phyloP scores from a whole-genome alignment of 1,284 basidiomycete species.

The Cryptococcus floricola region DNA sequence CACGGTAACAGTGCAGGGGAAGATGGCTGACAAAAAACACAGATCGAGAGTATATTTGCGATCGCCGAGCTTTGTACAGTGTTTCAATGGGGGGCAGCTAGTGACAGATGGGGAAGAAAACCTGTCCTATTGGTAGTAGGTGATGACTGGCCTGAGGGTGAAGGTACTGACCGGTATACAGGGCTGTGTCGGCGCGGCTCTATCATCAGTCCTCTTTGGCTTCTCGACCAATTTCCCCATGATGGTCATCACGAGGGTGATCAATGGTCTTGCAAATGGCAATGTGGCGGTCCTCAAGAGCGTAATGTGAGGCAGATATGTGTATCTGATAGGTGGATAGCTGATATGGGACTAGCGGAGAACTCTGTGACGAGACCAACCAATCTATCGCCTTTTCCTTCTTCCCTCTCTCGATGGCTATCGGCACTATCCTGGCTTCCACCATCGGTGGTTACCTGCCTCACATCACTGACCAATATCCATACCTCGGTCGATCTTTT shows the following conservation, averaged over 20 bases:
- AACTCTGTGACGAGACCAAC: conserved; percentile 39
- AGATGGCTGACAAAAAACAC: not conserved
- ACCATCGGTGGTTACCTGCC: conserved; percentile 33
- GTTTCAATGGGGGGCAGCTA: conserved; percentile 37
- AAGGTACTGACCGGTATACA: conserved; percentile 5
- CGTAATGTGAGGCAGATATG: conserved; percentile 19
- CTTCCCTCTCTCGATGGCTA: conserved; percentile 38
- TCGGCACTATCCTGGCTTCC: conserved; percentile 35
- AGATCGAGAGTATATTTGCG: conserved; percentile 40
- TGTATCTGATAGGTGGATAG: not conserved
- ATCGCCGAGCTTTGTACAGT: conserved; percentile 37
- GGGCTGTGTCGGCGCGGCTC: conserved; percentile 30
- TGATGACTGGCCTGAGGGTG: not conserved
- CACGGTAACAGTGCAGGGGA: not conserved
- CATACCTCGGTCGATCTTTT: conserved; percentile 14
- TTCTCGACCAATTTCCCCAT: conserved; percentile 27
- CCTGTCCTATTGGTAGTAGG: conserved; percentile 36
- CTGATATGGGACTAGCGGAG: conserved; percentile 19
- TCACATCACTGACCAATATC: conserved; percentile 9
- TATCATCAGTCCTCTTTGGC: conserved; percentile 34
- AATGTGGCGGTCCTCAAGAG: conserved; percentile 40
- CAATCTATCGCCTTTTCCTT: conserved; percentile 36
- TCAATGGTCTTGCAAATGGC: conserved; percentile 38
- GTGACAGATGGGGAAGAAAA: conserved; percentile 36
- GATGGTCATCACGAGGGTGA: conserved; percentile 27